These are phyloP conservation scores for Rutstroemia sydowiana DNA, from an alignment of 2,329 filamentous ascomycete genomes.

Conservation along the genomic window DNA sequence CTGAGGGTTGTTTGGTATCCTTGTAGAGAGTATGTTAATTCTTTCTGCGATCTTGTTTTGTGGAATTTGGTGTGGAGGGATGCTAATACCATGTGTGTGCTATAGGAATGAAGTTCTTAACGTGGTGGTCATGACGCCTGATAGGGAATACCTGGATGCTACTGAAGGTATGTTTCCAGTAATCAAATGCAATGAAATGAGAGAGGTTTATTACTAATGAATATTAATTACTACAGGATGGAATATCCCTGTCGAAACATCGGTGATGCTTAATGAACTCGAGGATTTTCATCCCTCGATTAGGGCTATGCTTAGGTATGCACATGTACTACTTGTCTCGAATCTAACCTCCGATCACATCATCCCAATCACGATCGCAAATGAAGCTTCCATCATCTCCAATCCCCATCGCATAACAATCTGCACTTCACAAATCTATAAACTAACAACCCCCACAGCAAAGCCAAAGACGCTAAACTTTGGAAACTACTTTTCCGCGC, in stretches of 20 bases:
- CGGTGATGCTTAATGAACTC: background rate
- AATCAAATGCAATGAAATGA: too few relatives aligned
- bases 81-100: too few relatives aligned
- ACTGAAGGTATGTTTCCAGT: background rate
- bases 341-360: background rate
- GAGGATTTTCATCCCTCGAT: conserved; percentile 23
- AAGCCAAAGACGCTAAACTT: conserved; percentile 4
- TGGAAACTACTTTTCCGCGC: conserved; percentile 12
- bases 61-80: conserved; percentile 8
- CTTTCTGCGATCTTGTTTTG: conserved; percentile 43
- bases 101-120: conserved; percentile 13
- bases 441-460: too few relatives aligned
- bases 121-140: conserved; percentile 14
- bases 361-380: too few relatives aligned
- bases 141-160: conserved; percentile 1
- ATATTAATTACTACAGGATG: background rate
- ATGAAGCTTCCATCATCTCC: background rate
- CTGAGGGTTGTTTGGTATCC: conserved; percentile 41
- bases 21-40: conserved; percentile 35
- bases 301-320: background rate
- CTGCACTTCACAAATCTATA: too few relatives aligned
- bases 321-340: too few relatives aligned
- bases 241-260: background rate
- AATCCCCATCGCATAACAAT: background rate
- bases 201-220: too few relatives aligned